These are phyloP conservation scores for Pythium utonaiense DNA, from an alignment of 352 stramenopile species.

Conservation along the genomic window DNA sequence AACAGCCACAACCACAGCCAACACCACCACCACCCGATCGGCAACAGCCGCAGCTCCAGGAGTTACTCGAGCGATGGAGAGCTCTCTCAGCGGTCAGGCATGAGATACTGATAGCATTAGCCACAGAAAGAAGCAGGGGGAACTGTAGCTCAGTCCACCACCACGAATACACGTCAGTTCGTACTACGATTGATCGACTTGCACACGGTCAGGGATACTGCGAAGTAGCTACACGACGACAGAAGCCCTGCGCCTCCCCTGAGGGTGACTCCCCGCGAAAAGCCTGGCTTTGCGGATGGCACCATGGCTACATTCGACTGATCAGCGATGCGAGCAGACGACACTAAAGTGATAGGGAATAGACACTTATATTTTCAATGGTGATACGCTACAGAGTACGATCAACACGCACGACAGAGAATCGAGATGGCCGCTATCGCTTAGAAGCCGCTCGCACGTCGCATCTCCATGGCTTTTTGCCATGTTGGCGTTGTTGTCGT, in stretches of 20 bases:
- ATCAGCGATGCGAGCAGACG: too few species aligned
- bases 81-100: not conserved
- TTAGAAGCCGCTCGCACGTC: slow-evolving; percentile 30
- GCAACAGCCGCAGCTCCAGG: not conserved
- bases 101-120: not conserved
- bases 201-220: too few species aligned
- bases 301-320: too few species aligned
- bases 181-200: too few species aligned
- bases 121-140: too few species aligned
- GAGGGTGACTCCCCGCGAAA: too few species aligned
- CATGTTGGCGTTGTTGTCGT: slow-evolving; percentile 13
- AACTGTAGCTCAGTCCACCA: too few species aligned
- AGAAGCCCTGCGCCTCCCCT: too few species aligned
- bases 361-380: not conserved
- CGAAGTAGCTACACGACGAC: too few species aligned
- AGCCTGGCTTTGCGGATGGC: too few species aligned
- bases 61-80: not conserved
- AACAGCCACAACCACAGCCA: not conserved
- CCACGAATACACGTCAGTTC: too few species aligned
- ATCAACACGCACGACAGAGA: not conserved
- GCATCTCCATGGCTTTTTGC: slow-evolving; percentile 44
- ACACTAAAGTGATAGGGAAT: too few species aligned
- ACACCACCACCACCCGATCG: not conserved
- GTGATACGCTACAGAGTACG: not conserved
- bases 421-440: not conserved